Evolutionary conservation across 192 early-diverging fungal genomes (phyloP), one percentile per base, ranked within the genome.

Genomic region (Bifiguratus adelaidae): DNA sequence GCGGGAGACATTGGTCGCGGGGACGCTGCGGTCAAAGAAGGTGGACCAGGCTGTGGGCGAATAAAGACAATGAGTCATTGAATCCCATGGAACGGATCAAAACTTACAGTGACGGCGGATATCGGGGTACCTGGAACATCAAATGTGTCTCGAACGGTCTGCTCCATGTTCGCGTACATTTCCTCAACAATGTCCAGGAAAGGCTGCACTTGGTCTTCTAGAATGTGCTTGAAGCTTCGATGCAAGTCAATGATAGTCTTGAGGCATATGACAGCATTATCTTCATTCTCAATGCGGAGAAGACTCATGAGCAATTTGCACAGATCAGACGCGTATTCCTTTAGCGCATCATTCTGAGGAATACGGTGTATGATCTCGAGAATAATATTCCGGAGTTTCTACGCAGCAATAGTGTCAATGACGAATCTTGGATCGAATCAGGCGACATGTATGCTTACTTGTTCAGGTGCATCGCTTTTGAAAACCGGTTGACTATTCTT

Each of bases 201-300:
- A 4, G 85, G 79, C 55, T 89, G 80, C 0, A 95, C 86, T 50
- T 90, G 76, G 33, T 83, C 82, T 63, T 96, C 92, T 12, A 97
- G 71, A 12, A 75, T 53, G 33, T 78, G 56, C 33, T 87, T 88
- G 54, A 82, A 95, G 21, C 73, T 76, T 50, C 92, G 88, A 56
- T 99, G 91, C 44, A 99, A 72, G 50, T 99, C 96, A 40, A 92
- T 88, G 42, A 97, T 88, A 29, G 93, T 88, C 56, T 96, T 95
- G 19, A 99, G 67, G 52, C 86, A 84, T 1, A 92, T 71, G 13
- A 89, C 86, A 5, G 85, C 94, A 52, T 97, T 97, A n/a, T 99
- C 96, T 61, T 99, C 96, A 55, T 99, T 96, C 55, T 99, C 96
- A 18, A 76, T 70, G 46, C 72, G 71, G 12, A 99, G 70, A 12